Percentiles rank a stretch among this genome's conserved stretches.
Conservation (phyloP, 805 yeast genomes). For the Candida argentea region DNA sequence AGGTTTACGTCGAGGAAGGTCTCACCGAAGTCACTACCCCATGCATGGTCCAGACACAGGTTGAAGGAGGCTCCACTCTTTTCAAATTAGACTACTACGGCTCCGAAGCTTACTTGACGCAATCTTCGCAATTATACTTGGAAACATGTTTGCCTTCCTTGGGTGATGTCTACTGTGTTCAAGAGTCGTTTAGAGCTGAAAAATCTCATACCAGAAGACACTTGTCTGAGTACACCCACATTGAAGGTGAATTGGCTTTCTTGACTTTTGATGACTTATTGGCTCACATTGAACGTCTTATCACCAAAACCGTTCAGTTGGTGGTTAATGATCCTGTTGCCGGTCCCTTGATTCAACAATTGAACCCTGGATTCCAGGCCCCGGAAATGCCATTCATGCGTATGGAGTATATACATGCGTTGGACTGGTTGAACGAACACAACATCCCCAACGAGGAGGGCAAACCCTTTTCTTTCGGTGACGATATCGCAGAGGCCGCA, state of each 20-base stretch:
- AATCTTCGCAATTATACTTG: constrained; percentile 91
- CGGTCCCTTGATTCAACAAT: constrained; percentile 79
- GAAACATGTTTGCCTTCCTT: constrained; percentile 94
- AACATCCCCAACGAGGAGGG: constrained; percentile 93
- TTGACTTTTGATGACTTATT: constrained; percentile 79
- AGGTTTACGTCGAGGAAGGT: constrained; percentile 63
- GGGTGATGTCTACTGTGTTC: constrained; percentile 96
- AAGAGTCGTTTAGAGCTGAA: constrained; percentile 98
- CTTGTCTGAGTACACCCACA: constrained; percentile 91
- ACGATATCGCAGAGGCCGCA: constrained; percentile 98
- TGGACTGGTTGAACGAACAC: constrained; percentile 94
- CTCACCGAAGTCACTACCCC: constrained; percentile 95
- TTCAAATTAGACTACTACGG: constrained; percentile 92
- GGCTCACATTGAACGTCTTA: constrained; percentile 70
- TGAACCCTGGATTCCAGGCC: constrained; percentile 83
- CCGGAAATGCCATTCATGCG: constrained; percentile 86
- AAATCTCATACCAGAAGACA: constrained; percentile 98
- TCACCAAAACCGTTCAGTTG: constrained; percentile 59
- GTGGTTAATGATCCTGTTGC: constrained; percentile 86
- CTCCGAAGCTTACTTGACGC: constrained; percentile 93
- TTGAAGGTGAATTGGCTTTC: constrained; percentile 91
- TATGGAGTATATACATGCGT: constrained; percentile 82
- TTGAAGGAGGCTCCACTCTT: constrained; percentile 97
- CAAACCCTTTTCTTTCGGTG: constrained; percentile 88
- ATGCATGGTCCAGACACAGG: constrained; percentile 99